These are phyloP conservation scores for Mucor piriformis DNA, from an alignment of 371 early-diverging fungal species.

Conservation along the genomic window DNA sequence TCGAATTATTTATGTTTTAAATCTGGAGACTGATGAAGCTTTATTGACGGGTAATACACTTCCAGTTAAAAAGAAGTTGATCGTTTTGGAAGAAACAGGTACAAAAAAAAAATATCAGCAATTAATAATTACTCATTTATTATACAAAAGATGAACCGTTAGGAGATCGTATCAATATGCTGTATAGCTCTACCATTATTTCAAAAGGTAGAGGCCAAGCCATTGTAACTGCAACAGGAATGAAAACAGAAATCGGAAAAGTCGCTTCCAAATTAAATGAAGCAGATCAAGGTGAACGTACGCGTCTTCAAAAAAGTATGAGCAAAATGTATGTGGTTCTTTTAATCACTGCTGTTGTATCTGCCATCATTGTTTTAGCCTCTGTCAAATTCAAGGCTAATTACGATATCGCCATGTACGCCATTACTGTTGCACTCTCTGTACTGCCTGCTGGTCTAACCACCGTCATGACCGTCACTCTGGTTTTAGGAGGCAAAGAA, in stretches of 20 bases:
- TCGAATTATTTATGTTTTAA: constrained; percentile 76
- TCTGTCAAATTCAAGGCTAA: constrained; percentile 47
- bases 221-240: constrained; percentile 82
- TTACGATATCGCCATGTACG: constrained; percentile 46
- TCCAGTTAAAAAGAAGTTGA: constrained; percentile 66
- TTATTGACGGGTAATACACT: constrained; percentile 86
- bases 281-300: constrained; percentile 58
- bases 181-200: constrained; percentile 74
- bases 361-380: constrained; percentile 63
- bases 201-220: constrained; percentile 78
- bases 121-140: not conserved
- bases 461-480: constrained; percentile 44
- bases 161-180: constrained; percentile 75
- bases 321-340: constrained; percentile 77
- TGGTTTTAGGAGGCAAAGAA: constrained; percentile 45
- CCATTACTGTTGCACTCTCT: constrained; percentile 43
- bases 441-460: constrained; percentile 45
- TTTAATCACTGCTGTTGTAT: constrained; percentile 41
- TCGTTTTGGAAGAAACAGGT: constrained; percentile 30
- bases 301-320: constrained; percentile 78
- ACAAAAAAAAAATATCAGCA: not conserved
- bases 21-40: constrained; percentile 84
- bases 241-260: constrained; percentile 86
- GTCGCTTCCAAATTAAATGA: constrained; percentile 84
- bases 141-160: constrained; percentile 57